Base-by-base conservation (phyloP, 2,329 filamentous ascomycete genomes). In the Ceratocystis cubensis region DNA sequence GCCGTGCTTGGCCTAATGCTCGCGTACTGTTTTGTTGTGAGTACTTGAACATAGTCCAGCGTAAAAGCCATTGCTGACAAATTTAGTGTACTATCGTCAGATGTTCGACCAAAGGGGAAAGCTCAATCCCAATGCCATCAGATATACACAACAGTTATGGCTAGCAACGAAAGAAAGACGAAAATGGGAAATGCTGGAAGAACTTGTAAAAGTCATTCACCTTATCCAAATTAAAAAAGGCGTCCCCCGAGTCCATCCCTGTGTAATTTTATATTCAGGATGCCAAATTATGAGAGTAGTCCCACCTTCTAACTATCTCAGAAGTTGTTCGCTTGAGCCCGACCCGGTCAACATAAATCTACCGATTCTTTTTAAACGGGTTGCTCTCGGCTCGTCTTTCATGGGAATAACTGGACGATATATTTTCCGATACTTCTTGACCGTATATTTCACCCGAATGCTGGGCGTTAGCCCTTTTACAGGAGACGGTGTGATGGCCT, bases 161-260 rank as follows among this genome's bases (percentile, higher is more conserved):
- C 48, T 65, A 33, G 22, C 22, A 17, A 56, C 63, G 2, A 20
- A 6, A 8, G 63, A 65, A 41, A 65, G 41, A 22, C 46, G 57
- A 56, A 65, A 65, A 37, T 65, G 46, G 63, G 46, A 56, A 13
- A 45, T 65, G 46, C 28, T 65, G 4, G 63, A 65, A 37, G 46
- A 46, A 33, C 46, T 57, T 41, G 46, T 65, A 3, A 56, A 56
- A 41, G 15, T 57, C 15, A 65, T 65, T 10, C 63, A 65, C n/a
- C 44, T 33, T 28, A 65, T 65, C 25, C 61, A 64, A 33, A 20
- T 17, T 30, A 8, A 64, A 33, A 45, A 53, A 28, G 61, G 28
- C 28, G 45, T 64, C 28, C 61, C 61, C 4, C 28, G 48, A 37
- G 61, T 64, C 7, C 61, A 64, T 48, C 61, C 61, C 22, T 64